phyloP scores from a whole-genome alignment of 441 rosid genomes.

The Pelargonium cotyledonis region DNA sequence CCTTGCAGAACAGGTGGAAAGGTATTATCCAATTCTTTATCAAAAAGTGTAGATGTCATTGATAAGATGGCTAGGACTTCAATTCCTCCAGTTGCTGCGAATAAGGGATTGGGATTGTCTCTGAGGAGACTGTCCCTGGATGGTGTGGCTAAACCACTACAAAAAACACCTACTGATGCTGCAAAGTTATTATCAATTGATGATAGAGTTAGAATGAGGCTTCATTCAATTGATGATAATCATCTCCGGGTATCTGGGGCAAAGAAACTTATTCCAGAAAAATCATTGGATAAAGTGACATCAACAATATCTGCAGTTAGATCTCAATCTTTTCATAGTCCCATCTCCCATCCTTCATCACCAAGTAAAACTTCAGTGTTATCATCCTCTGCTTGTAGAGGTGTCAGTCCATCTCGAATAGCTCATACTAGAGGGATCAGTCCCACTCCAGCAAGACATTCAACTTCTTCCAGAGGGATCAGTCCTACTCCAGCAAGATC shows the following conservation, averaged over 20 bases:
- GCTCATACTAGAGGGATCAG: constrained; percentile 15
- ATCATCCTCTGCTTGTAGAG: constrained; percentile 45
- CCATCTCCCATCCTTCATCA: constrained; percentile 42
- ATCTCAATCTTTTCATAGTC: constrained; percentile 39
- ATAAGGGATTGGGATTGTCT: constrained; percentile 40
- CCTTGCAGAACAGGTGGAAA: constrained; percentile 72
- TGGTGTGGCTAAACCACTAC: constrained; percentile 41
- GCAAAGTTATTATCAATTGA: constrained; percentile 35
- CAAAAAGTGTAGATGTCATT: constrained; percentile 55
- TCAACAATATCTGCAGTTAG: constrained; percentile 34
- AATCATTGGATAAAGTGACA: constrained; percentile 48
- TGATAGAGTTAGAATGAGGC: constrained; percentile 34
- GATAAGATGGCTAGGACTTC: constrained; percentile 41
- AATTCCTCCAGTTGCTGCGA: constrained; percentile 35
- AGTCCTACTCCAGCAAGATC: constrained; percentile 58
- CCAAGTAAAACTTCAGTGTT: constrained; percentile 46
- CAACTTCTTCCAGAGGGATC: constrained; percentile 61
- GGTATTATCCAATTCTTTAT: constrained; percentile 41
- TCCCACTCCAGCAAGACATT: constrained; percentile 41
- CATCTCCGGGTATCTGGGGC: constrained; percentile 30
- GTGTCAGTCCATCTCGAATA: constrained; percentile 53
- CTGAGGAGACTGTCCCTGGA: constrained; percentile 44
- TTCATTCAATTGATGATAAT: constrained; percentile 45
- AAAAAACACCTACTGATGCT: constrained; percentile 50
- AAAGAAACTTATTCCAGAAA: constrained; percentile 39